phyloP scores from a whole-genome alignment of 2,329 filamentous ascomycete species.

The Penicillium italicum region DNA sequence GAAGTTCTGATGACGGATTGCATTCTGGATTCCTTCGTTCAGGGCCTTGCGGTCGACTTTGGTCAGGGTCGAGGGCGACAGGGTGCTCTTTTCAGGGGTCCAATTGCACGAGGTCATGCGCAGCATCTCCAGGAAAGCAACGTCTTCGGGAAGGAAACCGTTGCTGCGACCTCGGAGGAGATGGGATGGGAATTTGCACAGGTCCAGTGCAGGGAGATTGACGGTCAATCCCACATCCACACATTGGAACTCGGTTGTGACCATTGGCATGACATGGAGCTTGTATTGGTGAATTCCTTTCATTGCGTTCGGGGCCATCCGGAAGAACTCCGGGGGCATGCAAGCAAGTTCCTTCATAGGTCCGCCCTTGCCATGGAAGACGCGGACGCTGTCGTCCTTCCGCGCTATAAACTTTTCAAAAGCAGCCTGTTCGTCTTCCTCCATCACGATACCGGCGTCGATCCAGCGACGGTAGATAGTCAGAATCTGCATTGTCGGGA shows the following conservation, averaged over 20 bases:
- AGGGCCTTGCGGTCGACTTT: constrained; percentile 31
- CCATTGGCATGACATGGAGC: constrained; percentile 21
- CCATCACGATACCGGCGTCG: constrained; percentile 23
- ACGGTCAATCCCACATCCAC: constrained; percentile 5
- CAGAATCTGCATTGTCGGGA: constrained; percentile 36
- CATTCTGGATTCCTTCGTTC: constrained; percentile 41
- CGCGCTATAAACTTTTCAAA: constrained; percentile 23
- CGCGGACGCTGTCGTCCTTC: constrained; percentile 8
- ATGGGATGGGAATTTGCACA: constrained; percentile 27
- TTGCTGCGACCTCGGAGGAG: constrained; percentile 28
- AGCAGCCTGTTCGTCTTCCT: constrained; percentile 11
- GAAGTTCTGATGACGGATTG: constrained; percentile 34
- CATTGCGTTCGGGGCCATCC: neutral
- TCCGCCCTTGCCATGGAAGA: constrained; percentile 18
- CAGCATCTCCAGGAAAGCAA: constrained; percentile 37
- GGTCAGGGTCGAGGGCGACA: neutral
- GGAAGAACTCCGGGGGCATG: neutral
- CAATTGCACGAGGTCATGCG: constrained; percentile 27
- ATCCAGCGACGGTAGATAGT: constrained; percentile 36
- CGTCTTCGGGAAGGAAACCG: constrained; percentile 31
- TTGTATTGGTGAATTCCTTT: constrained; percentile 16
- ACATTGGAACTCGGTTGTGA: constrained; percentile 20
- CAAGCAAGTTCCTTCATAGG: neutral
- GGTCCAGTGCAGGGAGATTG: constrained; percentile 19
- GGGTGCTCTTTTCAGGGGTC: neutral